These are phyloP conservation scores for Termitomyces sp. DNA, from an alignment of 768 basidiomycete species.

Conservation along the genomic window DNA sequence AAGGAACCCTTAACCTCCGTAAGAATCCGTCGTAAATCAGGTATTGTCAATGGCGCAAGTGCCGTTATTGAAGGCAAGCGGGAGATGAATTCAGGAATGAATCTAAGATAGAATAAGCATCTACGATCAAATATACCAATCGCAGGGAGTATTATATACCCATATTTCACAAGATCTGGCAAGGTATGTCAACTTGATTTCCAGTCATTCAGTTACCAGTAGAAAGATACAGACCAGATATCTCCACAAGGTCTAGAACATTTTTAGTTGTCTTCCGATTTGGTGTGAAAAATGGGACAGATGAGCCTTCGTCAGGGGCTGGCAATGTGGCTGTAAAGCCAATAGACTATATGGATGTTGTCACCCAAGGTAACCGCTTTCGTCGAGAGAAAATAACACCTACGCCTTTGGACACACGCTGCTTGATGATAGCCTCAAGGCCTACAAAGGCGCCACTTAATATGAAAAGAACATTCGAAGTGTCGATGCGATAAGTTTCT, in stretches of 20 bases:
- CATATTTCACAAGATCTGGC: constrained; percentile 79
- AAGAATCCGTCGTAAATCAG: constrained; percentile 84
- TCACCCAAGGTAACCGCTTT: constrained; percentile 3
- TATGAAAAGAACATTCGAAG: constrained; percentile 91
- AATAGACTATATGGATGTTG: constrained; percentile 56
- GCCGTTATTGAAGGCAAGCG: constrained; percentile 91
- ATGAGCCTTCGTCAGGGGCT: constrained; percentile 28
- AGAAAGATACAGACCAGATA: constrained; percentile 40
- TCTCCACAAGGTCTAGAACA: constrained; percentile 66
- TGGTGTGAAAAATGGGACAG: constrained; percentile 72
- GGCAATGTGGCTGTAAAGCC: constrained; percentile 60
- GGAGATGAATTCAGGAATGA: constrained; percentile 94
- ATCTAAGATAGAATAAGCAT: constrained; percentile 27
- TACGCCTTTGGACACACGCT: constrained; percentile 81
- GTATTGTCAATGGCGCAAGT: constrained; percentile 68
- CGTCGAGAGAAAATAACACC: constrained; percentile 20
- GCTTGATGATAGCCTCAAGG: constrained; percentile 74
- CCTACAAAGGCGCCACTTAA: constrained; percentile 95
- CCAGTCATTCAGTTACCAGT: neutral
- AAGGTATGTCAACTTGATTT: neutral
- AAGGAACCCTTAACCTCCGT: constrained; percentile 91
- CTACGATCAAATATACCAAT: neutral
- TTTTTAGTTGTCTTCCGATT: constrained; percentile 53
- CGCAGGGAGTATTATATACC: constrained; percentile 31
- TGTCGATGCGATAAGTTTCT: constrained; percentile 75